Conservation (phyloP, 169 alveolate genomes). For the Eimeria falciformis region DNA sequence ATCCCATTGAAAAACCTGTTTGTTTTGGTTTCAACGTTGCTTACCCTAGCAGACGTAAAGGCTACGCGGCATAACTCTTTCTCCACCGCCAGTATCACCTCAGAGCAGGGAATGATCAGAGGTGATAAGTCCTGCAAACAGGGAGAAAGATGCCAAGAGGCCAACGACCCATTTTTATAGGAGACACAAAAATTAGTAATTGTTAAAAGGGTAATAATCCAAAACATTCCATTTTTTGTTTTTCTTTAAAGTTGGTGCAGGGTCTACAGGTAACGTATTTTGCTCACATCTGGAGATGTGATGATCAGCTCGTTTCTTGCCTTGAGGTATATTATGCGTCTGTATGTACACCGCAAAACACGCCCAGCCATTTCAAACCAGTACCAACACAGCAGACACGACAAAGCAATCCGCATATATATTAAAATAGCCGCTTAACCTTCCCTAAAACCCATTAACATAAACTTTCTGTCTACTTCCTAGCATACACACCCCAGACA, state of each 20-base stretch:
- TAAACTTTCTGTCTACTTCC: background rate
- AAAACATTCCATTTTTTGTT: too few species aligned
- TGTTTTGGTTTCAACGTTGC: background rate
- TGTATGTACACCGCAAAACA: background rate
- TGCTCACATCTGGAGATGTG: constrained; percentile 38
- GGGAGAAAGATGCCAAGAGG: background rate
- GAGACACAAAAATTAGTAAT: too few species aligned
- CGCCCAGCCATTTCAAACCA: background rate
- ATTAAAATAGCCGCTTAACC: background rate
- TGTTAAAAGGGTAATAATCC: too few species aligned
- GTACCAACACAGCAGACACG: background rate
- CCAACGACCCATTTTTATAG: too few species aligned
- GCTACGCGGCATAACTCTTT: background rate
- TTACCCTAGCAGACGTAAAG: constrained; percentile 31
- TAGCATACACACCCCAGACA: background rate
- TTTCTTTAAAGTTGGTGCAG: background rate
- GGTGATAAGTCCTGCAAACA: constrained; percentile 26
- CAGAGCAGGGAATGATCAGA: constrained; percentile 24
- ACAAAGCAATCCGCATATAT: background rate
- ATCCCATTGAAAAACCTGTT: background rate
- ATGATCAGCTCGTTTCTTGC: constrained; percentile 38
- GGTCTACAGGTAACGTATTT: background rate
- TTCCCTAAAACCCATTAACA: too few species aligned
- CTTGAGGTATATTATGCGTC: constrained; percentile 40
- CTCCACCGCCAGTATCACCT: background rate